Evolutionary conservation across 2,329 filamentous ascomycete species (phyloP), one percentile per base, ranked within the genome.

Genomic region (Cercospora citrullina): DNA sequence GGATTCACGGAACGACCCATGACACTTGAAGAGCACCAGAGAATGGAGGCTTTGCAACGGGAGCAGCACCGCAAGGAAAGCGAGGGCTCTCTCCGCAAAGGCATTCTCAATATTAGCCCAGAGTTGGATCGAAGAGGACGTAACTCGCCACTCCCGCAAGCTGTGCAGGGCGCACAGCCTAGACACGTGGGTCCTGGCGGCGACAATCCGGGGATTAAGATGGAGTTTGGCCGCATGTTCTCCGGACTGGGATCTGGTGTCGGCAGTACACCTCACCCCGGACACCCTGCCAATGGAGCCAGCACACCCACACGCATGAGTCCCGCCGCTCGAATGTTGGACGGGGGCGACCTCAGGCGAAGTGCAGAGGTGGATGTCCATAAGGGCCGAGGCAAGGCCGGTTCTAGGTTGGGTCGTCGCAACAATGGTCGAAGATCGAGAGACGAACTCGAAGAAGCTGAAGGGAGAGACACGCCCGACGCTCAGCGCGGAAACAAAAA

Each of bases 221-320:
- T 90, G 77, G 94, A 97, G 78, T 94, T 97, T 77, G 94, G 94
- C 30, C 90, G 93, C 70, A 96, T 97, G 85, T 97, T 97, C 80
- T 93, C 92, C 18, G 94, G 94, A n/a, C 93, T 98, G 72, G 94
- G 89, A 16, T 89, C 87, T 77, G 89, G 89, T 39, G 83, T 90
- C 18, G 87, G 87, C 31, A 84, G 81, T 30, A 84, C 78, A n/a
- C 78, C 84, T 21, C 81, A 81, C 36, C 75, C 76, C 53, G 80
- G 80, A 14, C 80, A 83, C 36, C 80, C 82, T 39, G 82, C 79
- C n/a, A 85, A 84, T 71, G 83, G 84, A 16, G 81, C 81, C 10
- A 82, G 84, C 1, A 89, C 87, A 7, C 87, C 87, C 12, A 82
- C 85, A 26, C 75, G 77, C 4, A 64, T 75, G 77, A 77, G 70